Conservation (phyloP, 768 basidiomycete genomes). For the Sporobolomyces pararoseus region DNA sequence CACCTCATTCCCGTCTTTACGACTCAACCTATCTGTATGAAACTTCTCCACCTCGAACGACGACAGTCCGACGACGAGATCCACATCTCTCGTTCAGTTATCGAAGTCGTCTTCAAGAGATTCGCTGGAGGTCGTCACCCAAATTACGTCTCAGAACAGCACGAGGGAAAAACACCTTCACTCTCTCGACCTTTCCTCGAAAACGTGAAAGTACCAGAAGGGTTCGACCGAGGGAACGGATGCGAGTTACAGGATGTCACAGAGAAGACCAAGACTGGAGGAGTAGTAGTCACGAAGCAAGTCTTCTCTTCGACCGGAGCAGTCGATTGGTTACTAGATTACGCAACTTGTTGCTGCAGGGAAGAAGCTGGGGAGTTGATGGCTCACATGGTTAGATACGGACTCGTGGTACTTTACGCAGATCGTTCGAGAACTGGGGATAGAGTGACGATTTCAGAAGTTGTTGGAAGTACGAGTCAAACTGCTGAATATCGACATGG, state of each 20-base stretch:
- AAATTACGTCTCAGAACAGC: slow-evolving; percentile 66
- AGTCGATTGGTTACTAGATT: slow-evolving; percentile 96
- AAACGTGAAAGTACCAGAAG: slow-evolving; percentile 38
- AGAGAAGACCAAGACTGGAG: slow-evolving; percentile 45
- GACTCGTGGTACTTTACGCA: slow-evolving; percentile 69
- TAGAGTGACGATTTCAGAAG: slow-evolving; percentile 31
- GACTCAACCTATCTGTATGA: slow-evolving; percentile 92
- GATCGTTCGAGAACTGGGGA: slow-evolving; percentile 46
- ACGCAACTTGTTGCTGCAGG: slow-evolving; percentile 87
- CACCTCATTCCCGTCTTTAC: slow-evolving; percentile 84
- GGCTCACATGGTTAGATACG: slow-evolving; percentile 94
- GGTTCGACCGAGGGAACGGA: slow-evolving; percentile 50
- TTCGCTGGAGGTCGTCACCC: slow-evolving; percentile 73
- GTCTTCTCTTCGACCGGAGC: slow-evolving; percentile 83
- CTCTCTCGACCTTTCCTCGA: slow-evolving; percentile 42
- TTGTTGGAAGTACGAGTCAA: slow-evolving; percentile 18
- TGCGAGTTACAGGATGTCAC: slow-evolving; percentile 52
- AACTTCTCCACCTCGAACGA: slow-evolving; percentile 92
- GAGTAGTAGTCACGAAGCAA: slow-evolving; percentile 57
- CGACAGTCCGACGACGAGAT: slow-evolving; percentile 92
- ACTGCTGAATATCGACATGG: slow-evolving; percentile 71
- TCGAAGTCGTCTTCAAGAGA: slow-evolving; percentile 92
- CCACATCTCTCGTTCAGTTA: slow-evolving; percentile 86
- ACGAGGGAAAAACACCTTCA: slow-evolving; percentile 68
- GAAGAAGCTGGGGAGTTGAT: slow-evolving; percentile 98